These are phyloP conservation scores for Ormosia emarginata DNA, from an alignment of 306 rosid species.

Conservation along the genomic window DNA sequence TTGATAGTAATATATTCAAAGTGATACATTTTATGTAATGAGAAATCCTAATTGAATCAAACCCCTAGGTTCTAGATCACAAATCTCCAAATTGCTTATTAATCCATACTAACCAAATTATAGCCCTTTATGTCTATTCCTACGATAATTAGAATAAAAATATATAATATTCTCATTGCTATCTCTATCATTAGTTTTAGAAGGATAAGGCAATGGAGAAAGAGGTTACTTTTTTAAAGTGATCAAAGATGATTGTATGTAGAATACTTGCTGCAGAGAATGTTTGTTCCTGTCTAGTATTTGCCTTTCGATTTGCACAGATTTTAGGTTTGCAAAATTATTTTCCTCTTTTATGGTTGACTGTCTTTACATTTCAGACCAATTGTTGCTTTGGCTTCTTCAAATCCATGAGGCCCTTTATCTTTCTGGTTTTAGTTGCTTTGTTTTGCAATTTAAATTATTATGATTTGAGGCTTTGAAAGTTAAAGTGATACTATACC, in stretches of 20 bases:
- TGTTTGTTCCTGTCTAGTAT: background rate
- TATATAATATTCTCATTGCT: background rate
- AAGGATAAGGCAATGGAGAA: background rate
- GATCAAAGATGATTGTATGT: background rate
- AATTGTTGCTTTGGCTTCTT: background rate
- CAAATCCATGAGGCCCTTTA: background rate
- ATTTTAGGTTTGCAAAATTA: background rate
- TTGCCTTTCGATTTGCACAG: background rate
- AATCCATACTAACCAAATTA: background rate
- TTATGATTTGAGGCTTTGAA: background rate
- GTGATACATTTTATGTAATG: background rate
- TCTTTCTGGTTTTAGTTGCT: background rate
- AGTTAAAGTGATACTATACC: background rate
- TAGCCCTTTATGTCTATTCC: background rate
- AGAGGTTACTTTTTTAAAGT: background rate
- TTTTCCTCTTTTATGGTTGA: background rate
- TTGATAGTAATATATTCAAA: constrained; percentile 14
- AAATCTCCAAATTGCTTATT: background rate
- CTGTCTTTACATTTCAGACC: background rate
- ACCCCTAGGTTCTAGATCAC: background rate
- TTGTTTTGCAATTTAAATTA: background rate
- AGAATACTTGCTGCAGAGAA: background rate
- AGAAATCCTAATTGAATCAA: constrained; percentile 1
- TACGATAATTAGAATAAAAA: background rate
- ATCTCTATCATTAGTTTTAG: background rate